Evolutionary conservation across 805 yeast species (phyloP), one percentile per base, ranked within the genome.

Genomic region (Saccharomycopsis sp.): DNA sequence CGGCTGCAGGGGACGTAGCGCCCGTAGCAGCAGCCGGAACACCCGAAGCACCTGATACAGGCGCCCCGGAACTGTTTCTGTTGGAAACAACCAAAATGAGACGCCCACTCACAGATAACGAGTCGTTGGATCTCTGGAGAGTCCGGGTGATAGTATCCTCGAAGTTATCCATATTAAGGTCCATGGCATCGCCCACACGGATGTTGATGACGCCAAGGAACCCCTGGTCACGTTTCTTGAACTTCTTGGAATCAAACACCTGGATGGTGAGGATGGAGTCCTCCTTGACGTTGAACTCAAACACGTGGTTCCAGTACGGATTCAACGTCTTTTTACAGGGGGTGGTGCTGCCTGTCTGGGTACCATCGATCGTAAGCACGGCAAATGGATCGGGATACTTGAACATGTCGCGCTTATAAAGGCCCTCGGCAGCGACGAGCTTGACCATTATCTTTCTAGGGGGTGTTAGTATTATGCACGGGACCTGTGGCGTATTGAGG

Each of bases 311-410:
- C 99, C 99, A 94, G 73, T 92, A 94, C 9, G 99, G 99, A 68
- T 94, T 90, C 65, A 93, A 76, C 1, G 98, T 94, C 73, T 89
- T 91, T 68, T 90, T 89, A 34, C 96, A 94, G 41, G 96, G 94
- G 55, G 90, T 84, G 1, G 99, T 94, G 19, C 97, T 87, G 69
- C 90, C 90, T 1, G 98, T 94, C 70, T 94, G 99, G 20, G 89
- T 85, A 2, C 98, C 98, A 72, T 94, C 99, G n/a, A 94, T 92
- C 12, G 98, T 93, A 62, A 94, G 77, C 41, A 94, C 98, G 1
- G 97, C 97, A 75, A 94, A 94, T 9, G 99, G 99, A 72, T 94
- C 99, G 1, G 99, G 99, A 62, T 92, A 88, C 58, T 96, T 84
- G 70, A 92, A 89, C 23, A 94, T 92, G 72, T 94, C 99, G 63